Percentiles rank a stretch among this genome's conserved stretches.
Evolutionary conservation across 2,329 filamentous ascomycete genomes (phyloP).

Genomic region (Monosporascus sp.): DNA sequence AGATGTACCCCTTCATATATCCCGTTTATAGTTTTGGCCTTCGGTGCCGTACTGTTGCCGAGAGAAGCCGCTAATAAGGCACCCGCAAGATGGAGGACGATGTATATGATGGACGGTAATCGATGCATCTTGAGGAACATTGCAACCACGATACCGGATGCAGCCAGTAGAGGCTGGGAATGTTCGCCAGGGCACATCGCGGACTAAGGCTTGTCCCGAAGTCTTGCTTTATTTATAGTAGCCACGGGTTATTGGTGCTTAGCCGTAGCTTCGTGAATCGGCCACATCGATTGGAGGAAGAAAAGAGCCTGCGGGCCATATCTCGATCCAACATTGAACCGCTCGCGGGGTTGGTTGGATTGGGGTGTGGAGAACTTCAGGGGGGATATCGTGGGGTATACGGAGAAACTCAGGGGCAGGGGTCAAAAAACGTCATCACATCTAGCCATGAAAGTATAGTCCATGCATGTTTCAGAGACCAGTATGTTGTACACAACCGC

Average conservation of each 20-base stretch:
- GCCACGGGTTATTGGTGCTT: no score
- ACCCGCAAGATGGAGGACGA: background rate
- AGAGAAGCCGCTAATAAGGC: background rate
- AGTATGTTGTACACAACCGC: no score
- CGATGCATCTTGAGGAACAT: background rate
- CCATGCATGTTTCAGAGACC: no score
- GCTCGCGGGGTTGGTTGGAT: background rate
- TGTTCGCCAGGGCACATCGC: background rate
- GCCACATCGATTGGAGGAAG: background rate
- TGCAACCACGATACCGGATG: background rate
- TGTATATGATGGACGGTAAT: background rate
- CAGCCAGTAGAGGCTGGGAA: background rate
- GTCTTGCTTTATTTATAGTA: background rate
- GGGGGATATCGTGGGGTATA: background rate
- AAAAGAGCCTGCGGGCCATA: background rate
- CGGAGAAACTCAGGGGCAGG: background rate
- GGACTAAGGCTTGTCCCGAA: background rate
- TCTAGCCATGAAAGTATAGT: background rate
- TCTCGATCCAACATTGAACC: background rate
- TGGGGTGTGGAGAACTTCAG: background rate
- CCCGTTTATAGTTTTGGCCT: constrained; percentile 24
- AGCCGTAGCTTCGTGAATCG: no score
- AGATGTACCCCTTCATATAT: constrained; percentile 31
- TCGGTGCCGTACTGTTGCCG: constrained; percentile 2
- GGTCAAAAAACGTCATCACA: background rate